Percentiles rank a stretch among this genome's conserved stretches.
Conservation (phyloP, 2,329 filamentous ascomycete genomes). For the Dothiorella sarmentorum region DNA sequence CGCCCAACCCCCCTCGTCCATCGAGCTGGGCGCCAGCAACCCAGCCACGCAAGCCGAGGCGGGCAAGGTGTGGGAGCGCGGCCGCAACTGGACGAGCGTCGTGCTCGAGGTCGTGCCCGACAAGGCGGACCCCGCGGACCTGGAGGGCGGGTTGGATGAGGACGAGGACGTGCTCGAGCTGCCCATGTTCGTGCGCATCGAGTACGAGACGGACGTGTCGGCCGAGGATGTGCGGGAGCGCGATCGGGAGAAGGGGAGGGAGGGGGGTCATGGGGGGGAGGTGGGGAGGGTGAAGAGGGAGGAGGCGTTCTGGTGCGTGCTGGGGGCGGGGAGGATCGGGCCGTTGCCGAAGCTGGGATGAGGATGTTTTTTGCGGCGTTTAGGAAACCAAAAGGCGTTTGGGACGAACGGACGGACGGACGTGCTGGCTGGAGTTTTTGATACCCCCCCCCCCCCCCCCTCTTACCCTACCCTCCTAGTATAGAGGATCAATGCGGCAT, state of each 20-base stretch:
- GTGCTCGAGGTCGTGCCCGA: constrained; percentile 80
- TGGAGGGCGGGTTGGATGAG: constrained; percentile 43
- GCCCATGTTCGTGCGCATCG: constrained; percentile 86
- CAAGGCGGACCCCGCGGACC: constrained; percentile 28
- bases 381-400: too few relatives aligned
- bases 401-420: neutral
- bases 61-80: constrained; percentile 94
- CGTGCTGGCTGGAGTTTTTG: neutral
- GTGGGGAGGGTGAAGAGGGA: constrained; percentile 69
- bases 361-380: too few relatives aligned
- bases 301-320: constrained; percentile 91
- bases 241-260: constrained; percentile 20
- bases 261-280: neutral
- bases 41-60: constrained; percentile 62
- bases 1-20: constrained; percentile 5
- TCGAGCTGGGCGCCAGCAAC: neutral
- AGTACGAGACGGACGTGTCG: constrained; percentile 73
- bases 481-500: neutral
- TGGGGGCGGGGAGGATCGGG: constrained; percentile 78
- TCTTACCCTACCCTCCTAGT: too few relatives aligned
- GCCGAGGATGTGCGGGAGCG: constrained; percentile 50
- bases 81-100: constrained; percentile 91
- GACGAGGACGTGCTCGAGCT: constrained; percentile 76
- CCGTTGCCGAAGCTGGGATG: constrained; percentile 16
- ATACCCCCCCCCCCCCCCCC: too few relatives aligned